Evolutionary conservation across 768 basidiomycete species (phyloP).

Genomic region (Tricholoma saponaceum): DNA sequence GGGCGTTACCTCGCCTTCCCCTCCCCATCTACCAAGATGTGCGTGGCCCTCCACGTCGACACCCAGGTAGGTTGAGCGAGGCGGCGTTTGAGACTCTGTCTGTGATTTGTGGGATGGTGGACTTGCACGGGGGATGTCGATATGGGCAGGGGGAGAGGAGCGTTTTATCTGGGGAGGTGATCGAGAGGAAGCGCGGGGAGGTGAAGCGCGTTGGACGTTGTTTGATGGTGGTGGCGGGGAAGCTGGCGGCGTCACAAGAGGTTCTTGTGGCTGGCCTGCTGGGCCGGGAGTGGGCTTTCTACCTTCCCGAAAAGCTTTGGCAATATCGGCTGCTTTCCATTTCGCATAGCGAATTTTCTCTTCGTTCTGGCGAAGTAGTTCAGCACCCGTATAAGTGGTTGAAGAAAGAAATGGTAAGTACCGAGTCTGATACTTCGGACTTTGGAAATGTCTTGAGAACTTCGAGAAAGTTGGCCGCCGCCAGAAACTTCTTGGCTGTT

Average conservation of each 20-base stretch:
- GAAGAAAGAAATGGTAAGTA: conserved; percentile 25
- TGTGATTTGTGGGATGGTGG: neutral
- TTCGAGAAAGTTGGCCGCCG: conserved; percentile 93
- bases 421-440: conserved; percentile 52
- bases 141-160: conserved; percentile 23
- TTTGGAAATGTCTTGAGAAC: conserved; percentile 75
- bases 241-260: conserved; percentile 9
- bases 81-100: conserved; percentile 11
- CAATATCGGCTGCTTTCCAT: conserved; percentile 96
- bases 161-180: conserved; percentile 23
- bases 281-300: conserved; percentile 79
- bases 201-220: conserved; percentile 15
- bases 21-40: conserved; percentile 13
- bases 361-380: conserved; percentile 48
- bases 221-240: conserved; percentile 1
- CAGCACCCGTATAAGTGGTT: neutral
- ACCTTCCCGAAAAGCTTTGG: conserved; percentile 94
- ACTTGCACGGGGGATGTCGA: conserved; percentile 2
- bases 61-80: conserved; percentile 5
- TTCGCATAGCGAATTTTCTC: conserved; percentile 92
- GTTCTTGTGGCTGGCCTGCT: conserved; percentile 38
- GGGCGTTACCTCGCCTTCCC: conserved; percentile 36
- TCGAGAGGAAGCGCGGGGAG: conserved; percentile 21
- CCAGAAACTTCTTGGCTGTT: conserved; percentile 93
- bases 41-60: conserved; percentile 15